Base-by-base conservation (phyloP, 1,284 basidiomycete species). In the Papiliotrema terrestris region DNA sequence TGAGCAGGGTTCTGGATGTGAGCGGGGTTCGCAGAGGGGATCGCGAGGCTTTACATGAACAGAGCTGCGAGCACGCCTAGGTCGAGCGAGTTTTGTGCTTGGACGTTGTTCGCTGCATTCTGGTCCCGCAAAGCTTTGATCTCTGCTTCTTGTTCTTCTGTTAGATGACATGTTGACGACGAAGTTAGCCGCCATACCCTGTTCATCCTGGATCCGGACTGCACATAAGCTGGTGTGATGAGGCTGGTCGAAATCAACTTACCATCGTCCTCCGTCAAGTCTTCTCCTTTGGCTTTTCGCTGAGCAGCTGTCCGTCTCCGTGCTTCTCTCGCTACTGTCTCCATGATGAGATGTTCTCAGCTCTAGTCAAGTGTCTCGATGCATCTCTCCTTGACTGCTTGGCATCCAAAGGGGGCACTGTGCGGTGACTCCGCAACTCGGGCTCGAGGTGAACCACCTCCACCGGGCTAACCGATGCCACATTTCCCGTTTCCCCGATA, bases 71-170 rank as follows among this genome's bases (percentile, higher is more conserved):
- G 38, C 14, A 74, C 60, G n/a, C 67, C 63, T 5, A 62, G 38
- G 51, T 74, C 70, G 19, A 73, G 61, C 14, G 56, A 56, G 32
- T 56, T 57, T 22, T 66, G 60, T 17, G 60, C 58, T 22, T 57
- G 57, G 17, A 47, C 39, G 45, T 67, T 69, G 51, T 67, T 58
- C n/a, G 23, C 29, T 2, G 45, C 55, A 23, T 68, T 66, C 60
- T 65, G 65, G 15, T 32, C 22, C 29, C 61, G 45, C n/a, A 74
- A 48, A 2, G 54, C 22, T 15, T 35, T 26, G 52, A 74, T 72
- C 59, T 70, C 65, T 8, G 58, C 54, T 8, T 71, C 70, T 57
- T 74, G 72, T 46, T 69, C 71, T 73, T 51, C 15, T 15, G 26
- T 23, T 1, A 39, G 52, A 14, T 52, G 45, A 20, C 19, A 23